Evolutionary conservation across 495 filamentous ascomycete species (phyloP), one percentile per base, ranked within the genome.

Genomic region (Neurospora sublineolata): DNA sequence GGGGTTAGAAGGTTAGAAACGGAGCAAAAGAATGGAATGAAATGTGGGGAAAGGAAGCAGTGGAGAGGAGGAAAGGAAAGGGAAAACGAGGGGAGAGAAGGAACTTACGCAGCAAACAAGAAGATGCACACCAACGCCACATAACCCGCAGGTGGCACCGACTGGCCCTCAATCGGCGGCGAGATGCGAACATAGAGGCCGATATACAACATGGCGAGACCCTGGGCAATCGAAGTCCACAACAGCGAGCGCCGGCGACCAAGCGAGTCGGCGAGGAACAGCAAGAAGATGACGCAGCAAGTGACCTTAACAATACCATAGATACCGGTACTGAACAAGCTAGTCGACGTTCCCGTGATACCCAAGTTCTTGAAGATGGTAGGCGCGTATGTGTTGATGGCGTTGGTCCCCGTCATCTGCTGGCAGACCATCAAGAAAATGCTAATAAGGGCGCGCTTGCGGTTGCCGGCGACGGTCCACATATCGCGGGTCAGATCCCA

Each of bases 101-200:
- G n/a, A 3, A 74, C 78, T 71, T 73, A 80, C 78, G 87, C 87
- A 14, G 90, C 91, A 75, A 92, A 92, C 60, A 92, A 80, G 78
- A 90, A 93, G 71, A 93, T 89, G 78, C 86, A 90, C 38, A 91
- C 86, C 5, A 92, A 83, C 0, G 90, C 90, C 69, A 91, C 81
- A 76, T 91, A 91, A 6, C 90, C 90, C 1, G 78, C 78, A 0
- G 77, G 75, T 0, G 79, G 77, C n/a, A 85, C 81, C 0, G 72
- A 42, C 12, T 76, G 72, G 18, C 84, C 88, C 6, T 79, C 69
- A 23, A 83, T 76, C 0, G 91, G 92, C 0, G 90, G 90, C 20
- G 87, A 81, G 73, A 93, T 88, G 70, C 90, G 89, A 8, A 92
- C 84, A 76, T 94, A 92, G n/a, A 94, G 81, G 12, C 92, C 91